Base-by-base conservation (phyloP, 441 rosid genomes). In the Brassica balearica region DNA sequence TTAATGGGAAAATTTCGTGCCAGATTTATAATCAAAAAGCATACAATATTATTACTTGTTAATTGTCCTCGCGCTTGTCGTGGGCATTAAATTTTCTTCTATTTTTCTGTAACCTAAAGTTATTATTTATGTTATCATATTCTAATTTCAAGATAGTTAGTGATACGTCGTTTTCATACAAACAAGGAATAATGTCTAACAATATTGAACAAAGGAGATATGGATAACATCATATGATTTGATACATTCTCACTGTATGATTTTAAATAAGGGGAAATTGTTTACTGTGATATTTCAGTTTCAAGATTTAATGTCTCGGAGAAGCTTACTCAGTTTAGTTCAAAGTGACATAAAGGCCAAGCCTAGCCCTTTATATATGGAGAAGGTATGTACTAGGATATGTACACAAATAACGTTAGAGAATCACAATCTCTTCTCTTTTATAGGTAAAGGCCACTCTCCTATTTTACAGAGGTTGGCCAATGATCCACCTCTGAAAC, bases 401-500 rank as follows among this genome's bases (percentile, higher is more conserved):
- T 43, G 46, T 38, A 38, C 46, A 38, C 46, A 38, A 1, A 38
- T 8, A 43, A 43, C 5, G 3, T 43, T 11, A 10, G 51, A 11
- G 51, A 3, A 43, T 43, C 51, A 43, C 51, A 43, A 43, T 43
- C 14, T 10, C 14, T 43, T 10, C 14, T 43, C 5, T 43, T 43
- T 48, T n/a, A 48, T 48, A n/a, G 7, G 55, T 43, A 43, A 46
- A 46, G 3, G 53, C 53, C 15, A 46, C 53, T n/a, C 29, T 59
- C 65, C 10, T 61, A 7, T 62, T 12, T 43, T 25, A 62, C 3
- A 73, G 64, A 64, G 71, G 55, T 32, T n/a, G 64, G 36, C 64
- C 64, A 73, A 5, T 34, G 15, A 73, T 73, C 70, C 77, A 73
- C 34, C 27, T 64, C 1, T 64, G 51, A 7, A 73, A 73, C 77